These are phyloP conservation scores for Colletotrichum zoysiae DNA, from an alignment of 2,329 filamentous ascomycete genomes.

Conservation along the genomic window DNA sequence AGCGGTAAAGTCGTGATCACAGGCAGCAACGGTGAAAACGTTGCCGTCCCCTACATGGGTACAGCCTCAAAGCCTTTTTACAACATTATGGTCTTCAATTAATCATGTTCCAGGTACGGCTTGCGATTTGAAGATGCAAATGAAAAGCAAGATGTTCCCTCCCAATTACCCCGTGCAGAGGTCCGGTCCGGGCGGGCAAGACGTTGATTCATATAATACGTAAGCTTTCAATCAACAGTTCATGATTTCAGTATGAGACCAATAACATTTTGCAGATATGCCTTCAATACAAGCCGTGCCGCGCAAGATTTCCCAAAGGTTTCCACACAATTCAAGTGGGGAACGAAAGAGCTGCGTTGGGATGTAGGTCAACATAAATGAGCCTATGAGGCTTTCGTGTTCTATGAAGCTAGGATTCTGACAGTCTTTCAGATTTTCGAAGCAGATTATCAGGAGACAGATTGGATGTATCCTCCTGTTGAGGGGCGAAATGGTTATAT, in stretches of 20 bases:
- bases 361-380: conserved; percentile 19
- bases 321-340: conserved; percentile 31
- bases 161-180: conserved; percentile 20
- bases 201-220: conserved; percentile 29
- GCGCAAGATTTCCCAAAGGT: conserved; percentile 45
- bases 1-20: conserved; percentile 51
- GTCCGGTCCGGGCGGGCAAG: conserved; percentile 25
- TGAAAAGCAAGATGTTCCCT: conserved; percentile 33
- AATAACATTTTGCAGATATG: conserved; percentile 11
- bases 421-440: conserved; percentile 45
- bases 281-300: conserved; percentile 34
- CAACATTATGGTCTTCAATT: not conserved
- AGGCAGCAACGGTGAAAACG: conserved; percentile 48
- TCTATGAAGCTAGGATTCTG: not conserved
- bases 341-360: conserved; percentile 42
- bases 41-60: conserved; percentile 52
- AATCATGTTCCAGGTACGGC: conserved; percentile 17
- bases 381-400: no score
- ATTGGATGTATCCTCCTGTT: conserved; percentile 48
- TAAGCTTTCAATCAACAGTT: not conserved
- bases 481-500: conserved; percentile 47
- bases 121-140: conserved; percentile 33
- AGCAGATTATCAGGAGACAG: conserved; percentile 44
- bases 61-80: no score
- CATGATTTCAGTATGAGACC: accelerated